Evolutionary conservation across 2,329 filamentous ascomycete species (phyloP), one percentile per base, ranked within the genome.

Genomic region (Hysterium pulicare): DNA sequence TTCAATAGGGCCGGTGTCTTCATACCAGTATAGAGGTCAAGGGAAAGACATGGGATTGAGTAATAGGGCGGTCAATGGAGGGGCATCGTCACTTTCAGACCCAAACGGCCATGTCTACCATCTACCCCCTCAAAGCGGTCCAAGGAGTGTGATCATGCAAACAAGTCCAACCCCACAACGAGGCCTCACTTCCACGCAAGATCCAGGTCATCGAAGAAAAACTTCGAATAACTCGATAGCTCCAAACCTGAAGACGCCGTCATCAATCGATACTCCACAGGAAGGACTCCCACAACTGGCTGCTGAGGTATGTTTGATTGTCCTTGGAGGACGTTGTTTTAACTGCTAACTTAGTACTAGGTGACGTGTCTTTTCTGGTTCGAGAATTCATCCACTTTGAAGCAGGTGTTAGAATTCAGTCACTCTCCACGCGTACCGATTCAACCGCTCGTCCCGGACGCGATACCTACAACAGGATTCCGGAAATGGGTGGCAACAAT

Each of bases 361-460:
- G 87, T 97, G 68, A 95, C 91, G 10, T 96, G 91, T 61, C 76
- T 98, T 11, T 96, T 97, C 71, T 97, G 93, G 91, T 97, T 97
- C 63, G 90, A 97, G 68, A 86, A 86, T 13, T 85, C 87, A 33
- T 78, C 85, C n/a, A 85, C 86, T 17, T 72, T 97, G 13, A 80
- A 86, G 53, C 77, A 81, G 44, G 87, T 90, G 28, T 85, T 90
- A 61, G 79, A 82, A 8, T 70, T 80, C 5, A 67, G 68, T 28
- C n/a, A n/a, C n/a, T 66, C 67, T 7, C 61, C 71, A 49, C 50
- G 58, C 54, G 50, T 61, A 30, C 50, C 72, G 26, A 62, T 79
- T 35, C 70, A 77, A 42, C 71, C 78, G 23, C 73, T 96, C 7
- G 79, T 82, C 9, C 68, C 78, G 15, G 82, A 93, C 52, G 89